Evolutionary conservation across 163 green algal genomes (phyloP).

Genomic region (Volvox carteri): DNA sequence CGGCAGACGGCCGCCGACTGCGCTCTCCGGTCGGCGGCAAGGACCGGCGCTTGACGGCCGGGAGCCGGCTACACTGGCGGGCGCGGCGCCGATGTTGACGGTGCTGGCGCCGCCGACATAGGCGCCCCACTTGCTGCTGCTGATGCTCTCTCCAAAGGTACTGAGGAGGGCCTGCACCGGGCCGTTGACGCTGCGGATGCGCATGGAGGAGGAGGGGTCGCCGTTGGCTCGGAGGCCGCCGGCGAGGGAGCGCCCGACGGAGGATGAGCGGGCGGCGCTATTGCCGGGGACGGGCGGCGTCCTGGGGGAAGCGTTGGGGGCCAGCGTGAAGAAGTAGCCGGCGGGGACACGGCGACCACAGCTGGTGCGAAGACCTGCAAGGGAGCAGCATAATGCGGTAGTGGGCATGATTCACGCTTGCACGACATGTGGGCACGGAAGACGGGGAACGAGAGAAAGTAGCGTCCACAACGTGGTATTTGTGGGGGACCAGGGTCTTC

Average conservation of each 20-base stretch:
- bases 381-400: too few relatives aligned
- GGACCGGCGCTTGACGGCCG: neutral
- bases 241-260: neutral
- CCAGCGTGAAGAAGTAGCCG: slow-evolving; percentile 43
- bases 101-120: neutral
- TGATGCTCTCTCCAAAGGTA: slow-evolving; percentile 7
- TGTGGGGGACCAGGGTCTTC: too few relatives aligned
- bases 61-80: neutral
- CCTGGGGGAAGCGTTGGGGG: neutral
- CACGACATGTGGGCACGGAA: too few relatives aligned
- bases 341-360: slow-evolving; percentile 41
- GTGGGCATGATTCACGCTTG: too few relatives aligned
- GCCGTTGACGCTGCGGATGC: neutral
- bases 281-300: neutral
- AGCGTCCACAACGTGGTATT: too few relatives aligned
- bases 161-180: neutral
- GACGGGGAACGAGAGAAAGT: neutral
- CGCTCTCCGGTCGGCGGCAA: neutral
- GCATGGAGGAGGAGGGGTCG: neutral
- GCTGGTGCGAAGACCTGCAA: slow-evolving; percentile 15
- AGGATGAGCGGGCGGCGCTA: neutral
- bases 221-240: neutral
- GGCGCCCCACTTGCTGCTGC: slow-evolving; percentile 16
- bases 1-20: neutral
- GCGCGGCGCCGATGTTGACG: neutral